These are phyloP conservation scores for Otatea glauca DNA, from an alignment of 176 grass and related monocot species.

Conservation along the genomic window DNA sequence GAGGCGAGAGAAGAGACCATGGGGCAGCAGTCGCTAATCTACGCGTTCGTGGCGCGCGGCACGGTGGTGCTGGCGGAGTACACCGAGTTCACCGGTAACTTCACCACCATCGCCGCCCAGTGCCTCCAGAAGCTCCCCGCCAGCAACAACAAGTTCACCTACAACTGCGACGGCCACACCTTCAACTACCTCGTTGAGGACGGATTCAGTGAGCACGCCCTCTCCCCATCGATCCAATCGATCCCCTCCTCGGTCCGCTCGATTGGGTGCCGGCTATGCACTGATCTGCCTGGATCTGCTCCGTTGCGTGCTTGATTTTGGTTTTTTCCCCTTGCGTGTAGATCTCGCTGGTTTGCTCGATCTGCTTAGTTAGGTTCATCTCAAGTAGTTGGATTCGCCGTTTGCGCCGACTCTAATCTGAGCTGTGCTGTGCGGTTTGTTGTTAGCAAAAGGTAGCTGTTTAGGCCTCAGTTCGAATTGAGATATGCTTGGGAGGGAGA, in stretches of 20 bases:
- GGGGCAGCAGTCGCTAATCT: constrained; percentile 94
- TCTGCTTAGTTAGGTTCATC: constrained; percentile 12
- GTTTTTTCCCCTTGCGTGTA: not conserved
- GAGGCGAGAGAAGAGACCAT: constrained; percentile 29
- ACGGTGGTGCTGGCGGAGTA: constrained; percentile 85
- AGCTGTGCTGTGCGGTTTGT: not conserved
- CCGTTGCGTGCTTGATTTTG: constrained; percentile 18
- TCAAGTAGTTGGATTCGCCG: not conserved
- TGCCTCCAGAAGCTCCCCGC: constrained; percentile 90
- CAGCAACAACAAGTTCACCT: constrained; percentile 94
- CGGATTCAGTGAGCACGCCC: constrained; percentile 70
- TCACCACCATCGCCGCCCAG: constrained; percentile 90
- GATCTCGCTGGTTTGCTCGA: constrained; percentile 41
- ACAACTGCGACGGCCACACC: constrained; percentile 94
- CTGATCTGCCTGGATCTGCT: constrained; percentile 30
- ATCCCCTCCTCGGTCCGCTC: not conserved
- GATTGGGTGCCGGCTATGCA: not conserved
- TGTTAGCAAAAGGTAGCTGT: not conserved
- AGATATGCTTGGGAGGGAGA: not conserved
- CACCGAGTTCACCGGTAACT: constrained; percentile 95
- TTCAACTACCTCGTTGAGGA: constrained; percentile 98
- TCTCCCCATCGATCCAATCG: not conserved
- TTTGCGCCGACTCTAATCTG: constrained; percentile 15
- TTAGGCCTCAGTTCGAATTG: constrained; percentile 9
- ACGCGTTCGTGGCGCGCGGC: constrained; percentile 88